Percentiles rank a stretch among this genome's conserved stretches.
Evolutionary conservation across 2,329 filamentous ascomycete species (phyloP).

Genomic region (Endothia cerciana): DNA sequence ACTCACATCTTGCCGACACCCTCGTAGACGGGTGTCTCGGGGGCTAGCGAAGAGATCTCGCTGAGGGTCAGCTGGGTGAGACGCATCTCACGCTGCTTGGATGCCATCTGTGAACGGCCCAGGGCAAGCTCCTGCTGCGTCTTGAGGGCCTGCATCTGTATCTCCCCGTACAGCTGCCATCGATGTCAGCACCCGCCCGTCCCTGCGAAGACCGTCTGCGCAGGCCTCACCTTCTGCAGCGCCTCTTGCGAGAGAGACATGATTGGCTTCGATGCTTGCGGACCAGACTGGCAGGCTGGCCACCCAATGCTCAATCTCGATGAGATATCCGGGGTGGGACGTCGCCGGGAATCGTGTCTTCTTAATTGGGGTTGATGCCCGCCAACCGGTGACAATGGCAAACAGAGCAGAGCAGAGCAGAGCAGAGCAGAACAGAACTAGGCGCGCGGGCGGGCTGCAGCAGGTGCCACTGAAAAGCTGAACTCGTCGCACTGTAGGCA

Average conservation of each 20-base stretch:
- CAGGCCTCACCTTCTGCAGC: conserved; percentile 76
- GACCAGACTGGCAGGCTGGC: neutral
- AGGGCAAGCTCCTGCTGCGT: conserved; percentile 92
- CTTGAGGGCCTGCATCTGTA: conserved; percentile 84
- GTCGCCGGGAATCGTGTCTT: neutral
- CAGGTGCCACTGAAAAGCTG: neutral
- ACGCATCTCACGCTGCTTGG: conserved; percentile 86
- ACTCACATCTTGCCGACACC: conserved; percentile 95
- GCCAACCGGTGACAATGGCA: neutral
- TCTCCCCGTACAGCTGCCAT: conserved; percentile 87
- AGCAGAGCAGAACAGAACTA: too few species aligned
- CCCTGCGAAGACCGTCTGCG: neutral
- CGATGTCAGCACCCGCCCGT: neutral
- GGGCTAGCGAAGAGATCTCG: conserved; percentile 77
- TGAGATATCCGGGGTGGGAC: neutral
- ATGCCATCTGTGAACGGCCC: conserved; percentile 79
- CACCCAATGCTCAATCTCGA: neutral
- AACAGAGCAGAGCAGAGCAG: neutral
- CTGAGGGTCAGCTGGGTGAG: conserved; percentile 84
- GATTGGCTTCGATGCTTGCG: conserved; percentile 21
- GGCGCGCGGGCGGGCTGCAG: conserved; percentile 2
- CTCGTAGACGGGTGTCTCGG: conserved; percentile 84
- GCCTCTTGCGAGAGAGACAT: conserved; percentile 95
- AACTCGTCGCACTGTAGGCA: neutral
- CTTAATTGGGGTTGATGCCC: neutral